These are phyloP conservation scores for Exophiala mesophila DNA, from an alignment of 2,329 filamentous ascomycete species.

Conservation along the genomic window DNA sequence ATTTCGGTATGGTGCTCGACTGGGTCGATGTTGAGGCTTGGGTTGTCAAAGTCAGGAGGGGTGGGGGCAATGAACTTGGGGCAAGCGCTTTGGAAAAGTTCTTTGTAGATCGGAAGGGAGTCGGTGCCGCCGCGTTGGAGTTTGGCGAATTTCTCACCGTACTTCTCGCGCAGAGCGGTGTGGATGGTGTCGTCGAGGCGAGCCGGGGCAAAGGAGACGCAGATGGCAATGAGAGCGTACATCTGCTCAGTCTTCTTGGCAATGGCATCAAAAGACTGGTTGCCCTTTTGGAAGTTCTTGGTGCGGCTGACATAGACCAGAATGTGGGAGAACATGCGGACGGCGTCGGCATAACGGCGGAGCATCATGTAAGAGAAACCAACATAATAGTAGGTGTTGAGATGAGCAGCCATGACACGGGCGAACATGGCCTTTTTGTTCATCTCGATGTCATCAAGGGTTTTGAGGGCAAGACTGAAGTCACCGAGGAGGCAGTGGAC, in stretches of 20 bases:
- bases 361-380: conserved; percentile 99
- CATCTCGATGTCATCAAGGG: conserved; percentile 97
- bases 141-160: conserved; percentile 94
- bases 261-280: conserved; percentile 88
- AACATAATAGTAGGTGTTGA: conserved; percentile 99
- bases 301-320: conserved; percentile 97
- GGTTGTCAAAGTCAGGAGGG: conserved; percentile 95
- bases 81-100: conserved; percentile 95
- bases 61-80: conserved; percentile 99
- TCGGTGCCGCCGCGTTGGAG: conserved; percentile 95
- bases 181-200: conserved; percentile 98
- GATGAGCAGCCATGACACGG: conserved; percentile 98
- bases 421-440: conserved; percentile 99
- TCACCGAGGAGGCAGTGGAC: conserved; percentile 96
- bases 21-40: conserved; percentile 90
- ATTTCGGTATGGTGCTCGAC: conserved; percentile 94
- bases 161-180: conserved; percentile 96
- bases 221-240: conserved; percentile 98
- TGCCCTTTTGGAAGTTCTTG: conserved; percentile 99
- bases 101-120: conserved; percentile 92
- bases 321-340: conserved; percentile 99
- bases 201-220: conserved; percentile 95
- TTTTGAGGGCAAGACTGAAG: conserved; percentile 97
- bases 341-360: conserved; percentile 97
- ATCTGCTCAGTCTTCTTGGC: conserved; percentile 99